These are phyloP conservation scores for Orbilia brochopaga DNA, from an alignment of 2,329 filamentous ascomycete genomes.

Conservation along the genomic window DNA sequence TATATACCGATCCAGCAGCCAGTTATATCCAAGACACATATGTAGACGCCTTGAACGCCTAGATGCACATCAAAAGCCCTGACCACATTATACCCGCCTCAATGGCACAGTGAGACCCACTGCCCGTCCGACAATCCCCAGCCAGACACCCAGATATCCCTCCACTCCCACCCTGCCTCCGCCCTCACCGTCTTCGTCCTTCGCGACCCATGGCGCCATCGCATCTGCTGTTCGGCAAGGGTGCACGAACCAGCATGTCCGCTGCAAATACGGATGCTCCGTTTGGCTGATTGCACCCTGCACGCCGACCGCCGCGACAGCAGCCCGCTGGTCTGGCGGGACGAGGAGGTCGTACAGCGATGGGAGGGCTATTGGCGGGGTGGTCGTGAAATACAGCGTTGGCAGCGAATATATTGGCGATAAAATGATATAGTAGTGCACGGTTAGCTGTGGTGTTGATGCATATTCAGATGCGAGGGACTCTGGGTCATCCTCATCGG, in stretches of 20 bases:
- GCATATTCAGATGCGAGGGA: neutral
- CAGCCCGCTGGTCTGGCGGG: conserved; percentile 16
- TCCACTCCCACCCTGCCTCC: conserved; percentile 58
- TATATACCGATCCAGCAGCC: no score
- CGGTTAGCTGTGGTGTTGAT: neutral
- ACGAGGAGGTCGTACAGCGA: conserved; percentile 50
- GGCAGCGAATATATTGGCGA: conserved; percentile 52
- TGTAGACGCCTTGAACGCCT: no score
- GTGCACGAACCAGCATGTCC: conserved; percentile 87
- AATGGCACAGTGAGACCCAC: conserved; percentile 73
- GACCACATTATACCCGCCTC: neutral
- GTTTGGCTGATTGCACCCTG: conserved; percentile 39
- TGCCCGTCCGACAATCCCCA: conserved; percentile 81
- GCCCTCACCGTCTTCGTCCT: no score
- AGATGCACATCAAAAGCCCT: neutral
- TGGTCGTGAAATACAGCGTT: conserved; percentile 51
- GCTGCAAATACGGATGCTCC: conserved; percentile 81
- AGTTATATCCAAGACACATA: no score
- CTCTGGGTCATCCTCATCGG: conserved; percentile 38
- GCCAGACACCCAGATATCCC: conserved; percentile 84
- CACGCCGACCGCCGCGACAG: conserved; percentile 12
- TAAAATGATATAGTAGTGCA: conserved; percentile 51
- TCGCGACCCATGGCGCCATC: conserved; percentile 65
- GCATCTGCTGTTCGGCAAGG: conserved; percentile 86
- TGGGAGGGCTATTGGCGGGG: conserved; percentile 11